Percentiles rank a stretch among this genome's conserved stretches.
Conservation (phyloP, 495 filamentous ascomycete species). For the Xylaria castorea region DNA sequence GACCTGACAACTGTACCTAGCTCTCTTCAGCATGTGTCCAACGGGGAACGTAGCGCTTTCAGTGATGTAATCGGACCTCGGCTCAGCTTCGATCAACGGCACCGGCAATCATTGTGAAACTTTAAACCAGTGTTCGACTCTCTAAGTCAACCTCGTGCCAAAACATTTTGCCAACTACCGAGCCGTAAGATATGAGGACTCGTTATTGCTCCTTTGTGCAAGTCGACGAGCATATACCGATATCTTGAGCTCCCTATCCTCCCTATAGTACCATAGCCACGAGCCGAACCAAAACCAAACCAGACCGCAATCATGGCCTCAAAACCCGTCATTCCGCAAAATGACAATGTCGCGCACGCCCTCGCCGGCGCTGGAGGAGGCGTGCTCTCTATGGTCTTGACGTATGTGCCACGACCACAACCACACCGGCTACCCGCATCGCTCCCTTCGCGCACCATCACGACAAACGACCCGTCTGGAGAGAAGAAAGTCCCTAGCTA, state of each 20-base stretch:
- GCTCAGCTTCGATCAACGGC: constrained; percentile 28
- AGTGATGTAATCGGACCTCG: constrained; percentile 48
- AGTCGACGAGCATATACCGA: background rate
- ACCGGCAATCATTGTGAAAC: constrained; percentile 16
- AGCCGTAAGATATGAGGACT: constrained; percentile 17
- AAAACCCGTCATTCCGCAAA: constrained; percentile 66
- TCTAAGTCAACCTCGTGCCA: background rate
- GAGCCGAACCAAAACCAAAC: background rate
- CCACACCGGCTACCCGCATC: background rate
- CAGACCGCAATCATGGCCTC: constrained; percentile 43
- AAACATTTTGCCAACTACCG: background rate
- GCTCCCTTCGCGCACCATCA: background rate
- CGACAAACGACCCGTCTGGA: background rate
- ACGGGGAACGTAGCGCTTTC: constrained; percentile 4
- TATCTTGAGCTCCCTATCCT: constrained; percentile 4
- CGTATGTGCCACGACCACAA: constrained; percentile 58
- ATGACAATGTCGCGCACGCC: constrained; percentile 90
- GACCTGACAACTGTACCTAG: background rate
- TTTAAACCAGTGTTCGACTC: background rate
- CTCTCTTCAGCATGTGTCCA: background rate
- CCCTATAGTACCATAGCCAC: background rate
- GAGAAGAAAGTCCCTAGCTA: background rate
- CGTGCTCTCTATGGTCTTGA: constrained; percentile 92
- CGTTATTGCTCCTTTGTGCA: background rate
- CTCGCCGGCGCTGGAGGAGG: constrained; percentile 89